Evolutionary conservation across 495 filamentous ascomycete genomes (phyloP), one percentile per base, ranked within the genome.

Genomic region (Aspergillus leporis): DNA sequence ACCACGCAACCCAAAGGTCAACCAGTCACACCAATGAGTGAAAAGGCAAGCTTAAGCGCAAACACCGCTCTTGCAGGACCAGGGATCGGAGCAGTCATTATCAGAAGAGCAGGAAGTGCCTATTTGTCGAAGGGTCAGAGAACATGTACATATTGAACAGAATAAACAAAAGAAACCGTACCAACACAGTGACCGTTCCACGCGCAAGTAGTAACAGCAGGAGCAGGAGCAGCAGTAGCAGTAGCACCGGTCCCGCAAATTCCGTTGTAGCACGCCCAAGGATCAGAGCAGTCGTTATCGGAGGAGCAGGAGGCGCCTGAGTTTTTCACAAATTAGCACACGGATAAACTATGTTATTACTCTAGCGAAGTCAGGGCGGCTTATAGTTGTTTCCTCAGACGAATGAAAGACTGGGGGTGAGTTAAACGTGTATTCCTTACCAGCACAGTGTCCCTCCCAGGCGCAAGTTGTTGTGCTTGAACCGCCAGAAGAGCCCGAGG

Each of bases 381-480:
- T 6, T 28, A 28, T 28, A 28, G 6, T 28, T 28, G 6, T 6
- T 28, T n/a, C n/a, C n/a, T 28, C 25, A 6, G 25, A 6, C 3
- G 6, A 28, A 3, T 28, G 25, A 28, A 28, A 28, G 6, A 28
- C 25, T 3, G 25, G 25, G 25, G 25, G 25, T 28, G 25, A 6
- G 25, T n/a, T n/a, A n/a, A n/a, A n/a, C n/a, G 25, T 3, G 25
- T 28, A 28, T 28, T 28, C 6, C 63, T 53, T 53, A 69, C 63
- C 66, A 6, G 54, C 55, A 38, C 68, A 68, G 18, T 70, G 66
- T n/a, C 61, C 63, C 18, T 40, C 21, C 61, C 63, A 68, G 3
- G 57, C 57, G 48, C 60, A 70, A 13, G 62, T 38, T 3, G 47
- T 12, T 10, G 34, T 4, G 34, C 34, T 12, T 3, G 34, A 36